Percentiles rank a stretch among this genome's conserved stretches.
phyloP scores from a whole-genome alignment of 2,329 filamentous ascomycete species.

The Sphaerulina musiva region DNA sequence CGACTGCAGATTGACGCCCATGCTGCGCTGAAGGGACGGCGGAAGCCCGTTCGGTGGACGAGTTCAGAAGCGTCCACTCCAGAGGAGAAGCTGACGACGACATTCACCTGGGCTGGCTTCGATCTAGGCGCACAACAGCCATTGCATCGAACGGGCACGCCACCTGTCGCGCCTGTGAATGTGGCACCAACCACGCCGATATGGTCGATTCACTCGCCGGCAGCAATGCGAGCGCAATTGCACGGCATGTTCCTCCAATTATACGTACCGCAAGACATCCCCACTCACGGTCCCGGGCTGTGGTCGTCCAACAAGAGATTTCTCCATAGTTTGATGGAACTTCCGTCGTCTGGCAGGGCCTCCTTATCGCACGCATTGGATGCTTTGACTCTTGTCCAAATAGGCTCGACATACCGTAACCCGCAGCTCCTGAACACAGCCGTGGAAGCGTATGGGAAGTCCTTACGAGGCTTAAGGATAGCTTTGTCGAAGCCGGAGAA shows the following conservation, averaged over 20 bases:
- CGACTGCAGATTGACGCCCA: slow-evolving; percentile 1
- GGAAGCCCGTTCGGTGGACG: background rate
- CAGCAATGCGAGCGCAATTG: slow-evolving; percentile 5
- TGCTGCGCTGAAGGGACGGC: background rate
- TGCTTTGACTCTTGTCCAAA: slow-evolving; percentile 24
- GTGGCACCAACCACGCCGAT: background rate
- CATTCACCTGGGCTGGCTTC: slow-evolving; percentile 3
- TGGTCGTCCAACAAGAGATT: slow-evolving; percentile 14
- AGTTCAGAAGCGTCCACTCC: background rate
- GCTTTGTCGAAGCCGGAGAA: slow-evolving; percentile 14
- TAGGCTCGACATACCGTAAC: slow-evolving; percentile 25
- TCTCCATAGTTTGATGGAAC: slow-evolving; percentile 14
- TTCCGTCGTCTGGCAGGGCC: slow-evolving; percentile 6
- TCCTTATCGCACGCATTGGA: slow-evolving; percentile 25
- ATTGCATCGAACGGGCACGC: background rate
- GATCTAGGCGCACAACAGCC: background rate
- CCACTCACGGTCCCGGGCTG: background rate
- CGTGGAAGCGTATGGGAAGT: slow-evolving; percentile 20
- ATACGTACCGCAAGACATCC: slow-evolving; percentile 22
- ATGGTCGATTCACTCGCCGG: slow-evolving; percentile 1
- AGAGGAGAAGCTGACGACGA: slow-evolving; percentile 3
- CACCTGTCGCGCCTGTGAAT: background rate
- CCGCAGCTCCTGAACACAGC: slow-evolving; percentile 19
- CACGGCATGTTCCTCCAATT: slow-evolving; percentile 24
- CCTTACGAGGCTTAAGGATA: slow-evolving; percentile 17